phyloP scores from a whole-genome alignment of 1,284 basidiomycete genomes.

The Chalciporus piperatoides region DNA sequence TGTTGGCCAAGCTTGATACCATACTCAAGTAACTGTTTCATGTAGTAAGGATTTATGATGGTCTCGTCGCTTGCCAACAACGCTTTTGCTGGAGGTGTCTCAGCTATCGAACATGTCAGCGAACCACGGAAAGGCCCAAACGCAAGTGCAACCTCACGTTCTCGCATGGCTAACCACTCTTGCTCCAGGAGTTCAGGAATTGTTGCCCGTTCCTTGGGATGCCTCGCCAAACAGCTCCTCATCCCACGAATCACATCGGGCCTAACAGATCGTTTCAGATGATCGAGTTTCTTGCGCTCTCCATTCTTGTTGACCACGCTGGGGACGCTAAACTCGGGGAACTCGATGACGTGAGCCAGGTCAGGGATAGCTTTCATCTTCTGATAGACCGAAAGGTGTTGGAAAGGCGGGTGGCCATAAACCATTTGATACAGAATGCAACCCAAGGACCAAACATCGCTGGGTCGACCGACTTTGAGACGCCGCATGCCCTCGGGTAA shows the following conservation, averaged over 20 bases:
- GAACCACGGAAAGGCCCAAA: slow-evolving; percentile 14
- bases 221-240: slow-evolving; percentile 68
- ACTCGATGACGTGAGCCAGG: slow-evolving; percentile 66
- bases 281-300: slow-evolving; percentile 50
- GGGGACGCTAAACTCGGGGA: slow-evolving; percentile 52
- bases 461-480: slow-evolving; percentile 80
- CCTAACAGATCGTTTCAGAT: slow-evolving; percentile 63
- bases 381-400: slow-evolving; percentile 75
- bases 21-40: slow-evolving; percentile 65
- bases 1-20: slow-evolving; percentile 54
- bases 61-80: slow-evolving; percentile 54
- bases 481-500: slow-evolving; percentile 72
- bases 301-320: slow-evolving; percentile 40
- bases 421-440: slow-evolving; percentile 99
- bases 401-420: slow-evolving; percentile 92
- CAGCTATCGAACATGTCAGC: slow-evolving; percentile 20
- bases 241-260: slow-evolving; percentile 70
- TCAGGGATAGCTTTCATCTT: slow-evolving; percentile 90
- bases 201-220: slow-evolving; percentile 74
- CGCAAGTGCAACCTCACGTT: slow-evolving; percentile 35
- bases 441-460: slow-evolving; percentile 96
- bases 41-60: slow-evolving; percentile 70
- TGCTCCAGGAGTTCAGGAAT: slow-evolving; percentile 73
- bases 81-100: slow-evolving; percentile 30
- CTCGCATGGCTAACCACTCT: slow-evolving; percentile 62